Percentiles rank a stretch among this genome's conserved stretches.
These are phyloP conservation scores for Pichia sp. DNA, from an alignment of 1,139 yeast species.

Conservation along the genomic window DNA sequence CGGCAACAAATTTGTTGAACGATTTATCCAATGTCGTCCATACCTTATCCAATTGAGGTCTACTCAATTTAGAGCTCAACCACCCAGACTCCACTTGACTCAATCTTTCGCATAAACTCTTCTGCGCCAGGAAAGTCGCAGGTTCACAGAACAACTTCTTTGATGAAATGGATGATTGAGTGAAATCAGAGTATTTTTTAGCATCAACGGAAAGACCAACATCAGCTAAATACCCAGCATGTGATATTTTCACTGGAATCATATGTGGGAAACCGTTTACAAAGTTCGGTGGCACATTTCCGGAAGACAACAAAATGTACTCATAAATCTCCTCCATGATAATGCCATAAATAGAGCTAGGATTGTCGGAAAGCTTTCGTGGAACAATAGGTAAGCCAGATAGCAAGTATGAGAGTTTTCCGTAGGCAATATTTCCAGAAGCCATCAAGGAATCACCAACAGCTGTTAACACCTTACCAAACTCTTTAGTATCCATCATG, in stretches of 20 bases:
- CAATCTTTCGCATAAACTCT: slow-evolving; percentile 36
- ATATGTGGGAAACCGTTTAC: slow-evolving; percentile 45
- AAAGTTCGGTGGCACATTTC: slow-evolving; percentile 25
- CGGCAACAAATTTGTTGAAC: slow-evolving; percentile 83
- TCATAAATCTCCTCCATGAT: slow-evolving; percentile 71
- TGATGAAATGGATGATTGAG: slow-evolving; percentile 37
- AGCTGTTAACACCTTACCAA: slow-evolving; percentile 41
- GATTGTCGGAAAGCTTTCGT: slow-evolving; percentile 21
- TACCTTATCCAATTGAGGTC: slow-evolving; percentile 75
- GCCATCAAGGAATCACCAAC: slow-evolving; percentile 45
- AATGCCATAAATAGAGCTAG: slow-evolving; percentile 34
- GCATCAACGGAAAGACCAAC: slow-evolving; percentile 51
- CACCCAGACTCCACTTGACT: slow-evolving; percentile 37
- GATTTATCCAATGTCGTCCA: slow-evolving; percentile 82
- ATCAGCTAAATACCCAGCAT: slow-evolving; percentile 61
- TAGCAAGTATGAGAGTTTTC: slow-evolving; percentile 20
- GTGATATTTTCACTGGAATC: slow-evolving; percentile 48
- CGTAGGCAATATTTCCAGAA: slow-evolving; percentile 28
- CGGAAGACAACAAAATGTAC: slow-evolving; percentile 34
- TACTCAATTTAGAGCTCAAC: slow-evolving; percentile 32
- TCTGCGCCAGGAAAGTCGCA: slow-evolving; percentile 32
- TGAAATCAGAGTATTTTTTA: slow-evolving; percentile 50
- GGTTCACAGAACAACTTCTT: slow-evolving; percentile 37
- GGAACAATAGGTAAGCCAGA: slow-evolving; percentile 27
- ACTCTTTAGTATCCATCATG: slow-evolving; percentile 24